Conservation (phyloP, 139 green algal genomes). For the Spirogloea muscicola region DNA sequence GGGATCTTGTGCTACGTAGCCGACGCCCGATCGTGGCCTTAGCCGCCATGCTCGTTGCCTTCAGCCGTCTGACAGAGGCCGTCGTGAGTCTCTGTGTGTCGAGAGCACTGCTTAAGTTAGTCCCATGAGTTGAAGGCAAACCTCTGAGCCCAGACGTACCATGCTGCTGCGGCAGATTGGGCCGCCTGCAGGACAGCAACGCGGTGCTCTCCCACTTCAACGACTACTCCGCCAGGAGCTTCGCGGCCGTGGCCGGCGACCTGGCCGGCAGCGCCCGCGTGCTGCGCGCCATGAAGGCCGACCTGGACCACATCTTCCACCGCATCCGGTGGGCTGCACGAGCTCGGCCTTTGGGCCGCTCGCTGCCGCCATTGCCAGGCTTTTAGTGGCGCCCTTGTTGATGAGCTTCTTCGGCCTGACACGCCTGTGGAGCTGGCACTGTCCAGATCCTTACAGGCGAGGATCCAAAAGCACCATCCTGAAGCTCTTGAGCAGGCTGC, state of each 20-base stretch:
- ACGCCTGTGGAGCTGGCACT: not conserved
- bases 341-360: not conserved
- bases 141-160: not conserved
- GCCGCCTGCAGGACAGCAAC: slow-evolving; percentile 28
- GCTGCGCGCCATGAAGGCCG: slow-evolving; percentile 4
- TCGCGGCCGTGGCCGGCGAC: slow-evolving; percentile 13
- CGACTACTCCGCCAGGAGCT: slow-evolving; percentile 22
- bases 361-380: not conserved
- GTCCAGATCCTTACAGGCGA: slow-evolving; percentile 1
- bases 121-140: too few species aligned
- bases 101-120: too few species aligned
- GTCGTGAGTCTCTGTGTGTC: too few species aligned
- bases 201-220: slow-evolving; percentile 24
- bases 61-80: too few species aligned
- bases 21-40: too few species aligned
- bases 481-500: slow-evolving; percentile 3
- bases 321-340: slow-evolving; percentile 1
- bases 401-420: not conserved
- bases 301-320: slow-evolving; percentile 24
- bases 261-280: slow-evolving; percentile 5
- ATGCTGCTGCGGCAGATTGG: slow-evolving; percentile 6
- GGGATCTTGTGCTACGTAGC: too few species aligned
- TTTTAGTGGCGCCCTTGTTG: not conserved
- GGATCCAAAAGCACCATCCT: slow-evolving; percentile 16
- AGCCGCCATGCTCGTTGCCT: too few species aligned